Evolutionary conservation across 371 early-diverging fungal species (phyloP), one percentile per base, ranked within the genome.

Genomic region (Rhizopus arrhizus): DNA sequence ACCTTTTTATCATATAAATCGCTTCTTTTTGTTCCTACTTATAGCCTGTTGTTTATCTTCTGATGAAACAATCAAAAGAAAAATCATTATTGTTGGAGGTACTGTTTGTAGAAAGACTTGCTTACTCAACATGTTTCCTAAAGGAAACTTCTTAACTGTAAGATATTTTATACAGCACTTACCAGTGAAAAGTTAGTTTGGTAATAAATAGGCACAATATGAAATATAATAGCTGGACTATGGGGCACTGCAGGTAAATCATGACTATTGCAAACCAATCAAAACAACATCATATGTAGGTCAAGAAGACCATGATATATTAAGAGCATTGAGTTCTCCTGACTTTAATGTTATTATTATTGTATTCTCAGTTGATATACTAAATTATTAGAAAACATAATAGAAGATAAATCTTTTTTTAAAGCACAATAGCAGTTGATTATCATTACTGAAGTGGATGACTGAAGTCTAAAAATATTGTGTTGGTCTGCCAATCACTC

Each of bases 231-330:
- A 59, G 69, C 93, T 31, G 88, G 88, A 28, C 70, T 95, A 36
- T 93, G 92, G 91, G 95, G 94, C 77, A 95, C 94, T n/a, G 91
- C 91, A 51, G 93, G 66, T 61, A 57, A 58, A 32, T 50, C 9
- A 10, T 29, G 16, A 56, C 16, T 15, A 22, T 22, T 22, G 22
- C n/a, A n/a, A 3, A 35, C 22, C 7, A 16, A 36, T 40, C 8
- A 32, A 52, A 52, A 13, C 7, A 52, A 13, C 7, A 36, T 11
- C 8, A 33, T 35, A 33, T 46, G 70, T 50, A 77, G 87, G 84
- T 2, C 85, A 85, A 61, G 85, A 85, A 61, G 84, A 77, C 50
- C 83, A 68, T 65, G 83, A 81, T 64, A 41, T 81, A 42, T 56
- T 81, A 38, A 55, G 81, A 49, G 63, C 82, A 45, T 58, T 81